phyloP scores from a whole-genome alignment of 2,329 filamentous ascomycete species.

The Fusarium mangiferae region DNA sequence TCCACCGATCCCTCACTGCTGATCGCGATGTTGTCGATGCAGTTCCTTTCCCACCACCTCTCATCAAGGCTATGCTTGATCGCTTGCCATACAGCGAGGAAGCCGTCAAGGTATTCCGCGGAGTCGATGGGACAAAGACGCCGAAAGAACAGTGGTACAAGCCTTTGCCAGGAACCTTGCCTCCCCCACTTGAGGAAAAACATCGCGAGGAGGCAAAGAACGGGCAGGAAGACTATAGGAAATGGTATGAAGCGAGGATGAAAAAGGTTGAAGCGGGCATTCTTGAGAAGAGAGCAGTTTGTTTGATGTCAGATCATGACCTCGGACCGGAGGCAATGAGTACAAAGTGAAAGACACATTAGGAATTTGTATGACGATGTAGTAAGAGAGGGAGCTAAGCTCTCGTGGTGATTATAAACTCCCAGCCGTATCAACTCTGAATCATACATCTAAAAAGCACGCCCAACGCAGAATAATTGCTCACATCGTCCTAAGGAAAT shows the following conservation, averaged over 20 bases:
- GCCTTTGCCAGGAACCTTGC: background rate
- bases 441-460: background rate
- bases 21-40: constrained; percentile 33
- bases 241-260: background rate
- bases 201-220: background rate
- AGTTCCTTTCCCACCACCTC: background rate
- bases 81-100: constrained; percentile 12
- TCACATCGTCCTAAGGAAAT: rapidly evolving
- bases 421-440: background rate
- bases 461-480: rapidly evolving
- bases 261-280: background rate
- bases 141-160: constrained; percentile 6
- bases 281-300: background rate
- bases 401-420: rapidly evolving
- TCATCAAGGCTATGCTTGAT: constrained; percentile 33
- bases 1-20: constrained; percentile 26
- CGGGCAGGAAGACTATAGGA: background rate
- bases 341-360: background rate
- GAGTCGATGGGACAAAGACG: constrained; percentile 47
- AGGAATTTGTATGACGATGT: rapidly evolving
- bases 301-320: constrained; percentile 3
- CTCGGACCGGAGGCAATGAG: background rate
- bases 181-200: background rate
- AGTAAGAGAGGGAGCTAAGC: background rate
- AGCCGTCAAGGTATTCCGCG: constrained; percentile 3